Base-by-base conservation (phyloP, 805 yeast species). In the Cyberlindnera maclurae region DNA sequence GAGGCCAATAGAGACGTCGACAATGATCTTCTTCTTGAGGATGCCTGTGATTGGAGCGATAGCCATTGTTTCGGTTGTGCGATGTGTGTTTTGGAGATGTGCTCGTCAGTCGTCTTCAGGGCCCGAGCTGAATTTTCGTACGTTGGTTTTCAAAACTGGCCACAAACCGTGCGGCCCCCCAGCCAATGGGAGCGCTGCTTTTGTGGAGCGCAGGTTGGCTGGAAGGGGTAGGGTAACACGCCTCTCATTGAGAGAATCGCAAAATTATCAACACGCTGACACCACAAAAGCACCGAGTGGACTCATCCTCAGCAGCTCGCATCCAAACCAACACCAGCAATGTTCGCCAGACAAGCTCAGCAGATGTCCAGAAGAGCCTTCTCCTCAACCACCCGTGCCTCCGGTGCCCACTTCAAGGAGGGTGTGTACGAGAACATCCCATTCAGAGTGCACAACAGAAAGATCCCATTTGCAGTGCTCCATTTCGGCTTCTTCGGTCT, bases 371-470 rank as follows among this genome's bases (percentile, higher is more conserved):
- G 49, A 40, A 50, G 43, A 43, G 46, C 49, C 47, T 47, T 44
- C 44, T 65, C 87, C 51, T 57, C 82, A 41, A 60, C 68, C 52
- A 62, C 42, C 37, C 42, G 41, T 36, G 60, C 59, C 38, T 68
- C 65, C 36, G 24, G 24, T 20, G 71, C 55, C 47, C 83, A 76
- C 66, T 79, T 73, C 59, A 77, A 78, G 55, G 82, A 76, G 58
- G 97, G 97, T 58, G 79, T 81, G 34, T 93, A 93, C 80, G 71
- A 82, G 57, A 90, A 93, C 77, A 60, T 90, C 48, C 98, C 98
- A 50, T 93, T 90, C 79, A 78, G 78, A 74, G 95, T 90, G 47
- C 88, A 87, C 75, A 73, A 80, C 77, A 88, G 95, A 75, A 83
- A 79, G 70, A 74, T 90, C 50, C 97, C 97, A 51, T 88, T 75